Percentiles rank a stretch among this genome's conserved stretches.
These are phyloP conservation scores for Simplicillium sp. DNA, from an alignment of 2,329 filamentous ascomycete species.

Conservation along the genomic window DNA sequence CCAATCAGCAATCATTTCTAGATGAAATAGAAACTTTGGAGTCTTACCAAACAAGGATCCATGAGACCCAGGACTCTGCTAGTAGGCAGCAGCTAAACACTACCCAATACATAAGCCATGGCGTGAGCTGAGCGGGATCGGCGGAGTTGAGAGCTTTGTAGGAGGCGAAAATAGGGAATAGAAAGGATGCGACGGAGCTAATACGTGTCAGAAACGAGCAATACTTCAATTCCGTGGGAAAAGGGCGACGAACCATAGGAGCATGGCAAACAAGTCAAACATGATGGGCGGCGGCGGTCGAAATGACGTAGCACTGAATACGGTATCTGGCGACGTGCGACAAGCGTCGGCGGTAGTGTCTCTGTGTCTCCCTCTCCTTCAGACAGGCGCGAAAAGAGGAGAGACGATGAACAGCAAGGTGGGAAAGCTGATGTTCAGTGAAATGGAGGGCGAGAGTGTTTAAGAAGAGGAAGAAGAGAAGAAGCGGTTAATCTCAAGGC, in stretches of 20 bases:
- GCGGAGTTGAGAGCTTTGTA: constrained; percentile 95
- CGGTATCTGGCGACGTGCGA: neutral
- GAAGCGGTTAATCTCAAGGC: no score
- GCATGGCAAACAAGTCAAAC: constrained; percentile 70
- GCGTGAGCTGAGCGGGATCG: constrained; percentile 79
- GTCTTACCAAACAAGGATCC: constrained; percentile 69
- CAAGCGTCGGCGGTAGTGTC: no score
- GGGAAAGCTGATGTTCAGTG: neutral
- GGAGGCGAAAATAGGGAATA: constrained; percentile 92
- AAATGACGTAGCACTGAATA: neutral
- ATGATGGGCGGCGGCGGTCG: constrained; percentile 32
- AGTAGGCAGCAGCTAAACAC: constrained; percentile 75
- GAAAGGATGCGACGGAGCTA: constrained; percentile 78
- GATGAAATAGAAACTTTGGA: neutral
- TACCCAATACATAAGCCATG: constrained; percentile 99
- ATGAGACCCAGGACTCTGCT: constrained; percentile 79
- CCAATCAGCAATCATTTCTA: neutral
- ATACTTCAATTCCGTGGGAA: constrained; percentile 12
- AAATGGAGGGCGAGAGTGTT: neutral
- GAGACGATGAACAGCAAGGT: neutral
- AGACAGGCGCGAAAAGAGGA: neutral
- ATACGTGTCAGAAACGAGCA: neutral
- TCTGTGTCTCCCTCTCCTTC: no score
- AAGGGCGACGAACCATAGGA: constrained; percentile 58
- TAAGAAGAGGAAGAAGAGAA: neutral